These are phyloP conservation scores for Yamadazyma membranifaciens DNA, from an alignment of 1,139 yeast genomes.

Conservation along the genomic window DNA sequence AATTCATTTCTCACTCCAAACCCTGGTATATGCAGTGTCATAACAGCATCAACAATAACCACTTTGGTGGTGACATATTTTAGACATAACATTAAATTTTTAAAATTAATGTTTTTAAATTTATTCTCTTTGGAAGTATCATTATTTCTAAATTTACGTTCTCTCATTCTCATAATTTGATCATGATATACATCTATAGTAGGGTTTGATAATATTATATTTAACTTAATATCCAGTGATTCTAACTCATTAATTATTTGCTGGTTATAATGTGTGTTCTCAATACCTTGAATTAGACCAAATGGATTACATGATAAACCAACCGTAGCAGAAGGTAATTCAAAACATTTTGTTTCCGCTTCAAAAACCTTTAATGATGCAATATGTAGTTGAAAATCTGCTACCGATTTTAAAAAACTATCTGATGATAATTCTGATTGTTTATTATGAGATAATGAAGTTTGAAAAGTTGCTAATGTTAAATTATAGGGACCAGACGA, in stretches of 20 bases:
- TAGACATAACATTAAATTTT: slow-evolving; percentile 13
- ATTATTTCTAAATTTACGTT: slow-evolving; percentile 5
- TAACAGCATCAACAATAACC: slow-evolving; percentile 30
- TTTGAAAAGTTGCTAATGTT: slow-evolving; percentile 14
- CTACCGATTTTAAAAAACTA: slow-evolving; percentile 5
- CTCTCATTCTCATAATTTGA: slow-evolving; percentile 20
- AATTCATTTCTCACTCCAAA: slow-evolving; percentile 23
- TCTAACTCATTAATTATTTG: slow-evolving; percentile 7
- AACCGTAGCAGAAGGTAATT: slow-evolving; percentile 36
- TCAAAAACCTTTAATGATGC: slow-evolving; percentile 29
- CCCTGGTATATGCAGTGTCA: slow-evolving; percentile 33
- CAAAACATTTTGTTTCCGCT: slow-evolving; percentile 30
- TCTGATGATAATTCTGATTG: slow-evolving; percentile 1
- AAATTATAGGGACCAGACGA: slow-evolving; percentile 17
- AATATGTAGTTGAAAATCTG: slow-evolving; percentile 13
- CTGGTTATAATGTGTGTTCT: slow-evolving; percentile 13
- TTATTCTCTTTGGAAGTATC: slow-evolving; percentile 3
- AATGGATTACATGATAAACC: slow-evolving; percentile 22
- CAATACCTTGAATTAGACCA: slow-evolving; percentile 17
- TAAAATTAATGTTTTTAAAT: slow-evolving; percentile 8
- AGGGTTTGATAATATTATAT: slow-evolving; percentile 30
- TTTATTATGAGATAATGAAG: slow-evolving; percentile 11
- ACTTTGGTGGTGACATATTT: slow-evolving; percentile 25
- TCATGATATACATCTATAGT: slow-evolving; percentile 39
- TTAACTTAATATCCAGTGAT: slow-evolving; percentile 19